Percentiles rank a stretch among this genome's conserved stretches.
phyloP scores from a whole-genome alignment of 139 green algal genomes.

The Deuterostichococcus epilithicus region DNA sequence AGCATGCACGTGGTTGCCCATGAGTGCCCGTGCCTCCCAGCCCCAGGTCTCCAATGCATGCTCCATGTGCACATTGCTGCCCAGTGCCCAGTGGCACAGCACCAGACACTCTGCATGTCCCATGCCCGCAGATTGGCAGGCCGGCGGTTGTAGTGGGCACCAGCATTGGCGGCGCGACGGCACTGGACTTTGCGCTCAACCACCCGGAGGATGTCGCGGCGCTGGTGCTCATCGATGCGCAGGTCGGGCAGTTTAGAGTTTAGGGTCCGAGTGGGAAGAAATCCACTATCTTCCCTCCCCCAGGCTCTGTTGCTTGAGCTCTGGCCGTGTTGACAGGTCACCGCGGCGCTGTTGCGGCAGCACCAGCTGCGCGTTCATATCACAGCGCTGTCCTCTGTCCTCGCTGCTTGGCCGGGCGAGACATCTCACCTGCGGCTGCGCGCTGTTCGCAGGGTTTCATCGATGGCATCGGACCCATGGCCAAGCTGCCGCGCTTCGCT shows the following conservation, averaged over 20 bases:
- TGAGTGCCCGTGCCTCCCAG: too few relatives aligned
- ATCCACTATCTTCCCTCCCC: too few relatives aligned
- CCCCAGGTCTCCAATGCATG: too few relatives aligned
- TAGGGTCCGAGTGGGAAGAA: not conserved
- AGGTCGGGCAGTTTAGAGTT: slow-evolving; percentile 23
- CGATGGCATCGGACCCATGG: slow-evolving; percentile 79
- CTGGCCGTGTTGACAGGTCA: too few relatives aligned
- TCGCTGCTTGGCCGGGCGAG: too few relatives aligned
- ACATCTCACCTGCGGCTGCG: slow-evolving; percentile 11
- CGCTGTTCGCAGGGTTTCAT: slow-evolving; percentile 68
- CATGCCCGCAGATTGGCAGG: slow-evolving; percentile 29
- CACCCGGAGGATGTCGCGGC: slow-evolving; percentile 71
- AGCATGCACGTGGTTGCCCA: too few relatives aligned
- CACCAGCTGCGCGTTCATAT: not conserved
- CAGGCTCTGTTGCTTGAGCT: too few relatives aligned
- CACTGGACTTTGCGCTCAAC: slow-evolving; percentile 83
- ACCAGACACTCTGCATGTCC: slow-evolving; percentile 12
- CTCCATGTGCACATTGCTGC: too few relatives aligned
- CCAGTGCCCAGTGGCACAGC: too few relatives aligned
- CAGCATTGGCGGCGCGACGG: slow-evolving; percentile 81
- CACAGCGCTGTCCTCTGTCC: slow-evolving; percentile 1
- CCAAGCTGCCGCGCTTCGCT: slow-evolving; percentile 55
- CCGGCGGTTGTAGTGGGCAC: slow-evolving; percentile 77
- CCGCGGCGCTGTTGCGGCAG: too few relatives aligned
- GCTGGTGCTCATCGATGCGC: slow-evolving; percentile 77